Base-by-base conservation (phyloP, 75 land plant species). In the Larix kaempferi region DNA sequence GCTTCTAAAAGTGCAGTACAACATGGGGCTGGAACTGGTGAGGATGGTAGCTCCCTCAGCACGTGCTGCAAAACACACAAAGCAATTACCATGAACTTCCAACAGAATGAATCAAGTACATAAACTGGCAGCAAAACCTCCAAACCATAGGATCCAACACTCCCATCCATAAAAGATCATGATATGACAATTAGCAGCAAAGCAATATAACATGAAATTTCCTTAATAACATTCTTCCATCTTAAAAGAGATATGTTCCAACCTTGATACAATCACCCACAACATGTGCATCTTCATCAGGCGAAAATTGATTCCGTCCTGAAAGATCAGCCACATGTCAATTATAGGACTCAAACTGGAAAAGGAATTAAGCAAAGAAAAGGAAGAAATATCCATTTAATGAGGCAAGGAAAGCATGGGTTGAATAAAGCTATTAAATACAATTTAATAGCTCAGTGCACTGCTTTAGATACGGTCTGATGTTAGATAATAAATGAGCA, bases 191-290 rank as follows among this genome's bases (percentile, higher is more conserved):
- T 22, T 49, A 74, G 52, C 21, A 19, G 14, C 25, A 16, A 74
- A n/a, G 5, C 29, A 39, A 69, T 10, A 6, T n/a, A 26, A 11
- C 2, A 19, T 16, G 4, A 14, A 65, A 14, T 16, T 23, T 29
- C 12, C 67, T 21, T 17, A 77, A 8, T 33, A 77, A 77, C 52
- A 41, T 3, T 19, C 10, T 41, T 22, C 41, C 49, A 19, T 26
- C 14, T 44, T 16, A 17, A 35, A 57, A 6, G 55, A 65, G 4
- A 56, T 78, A 79, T 21, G 13, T 55, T 16, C 21, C 54, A 37
- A 98, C 99, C 99, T 98, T 98, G 37, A 98, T 92, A 78, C 99
- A 98, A 65, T 98, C 99, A 78, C 91, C 93, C 77, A 98, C 81
- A 63, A 98, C 86, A 89, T 98, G 99, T 15, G 98, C 91, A 95